Base-by-base conservation (phyloP, 2,329 filamentous ascomycete genomes). In the Acrocalymma vagum region DNA sequence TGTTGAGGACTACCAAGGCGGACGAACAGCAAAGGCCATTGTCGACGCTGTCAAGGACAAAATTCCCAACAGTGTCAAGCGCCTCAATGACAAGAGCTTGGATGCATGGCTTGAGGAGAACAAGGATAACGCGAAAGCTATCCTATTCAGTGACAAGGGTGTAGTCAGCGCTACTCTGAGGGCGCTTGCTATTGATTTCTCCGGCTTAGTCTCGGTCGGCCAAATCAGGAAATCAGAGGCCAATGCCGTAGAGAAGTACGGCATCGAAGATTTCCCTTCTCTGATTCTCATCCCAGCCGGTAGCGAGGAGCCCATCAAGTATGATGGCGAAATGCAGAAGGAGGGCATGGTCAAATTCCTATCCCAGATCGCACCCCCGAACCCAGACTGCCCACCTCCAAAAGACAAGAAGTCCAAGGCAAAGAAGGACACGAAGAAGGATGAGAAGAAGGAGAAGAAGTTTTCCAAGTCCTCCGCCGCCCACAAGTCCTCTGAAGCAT, bases 141-240 rank as follows among this genome's bases (percentile, higher is more conserved):
- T 99, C 22, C 76, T 99, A 3, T 97, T 99, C 72, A 95, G 89
- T 3, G 89, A 96, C 41, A 99, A 97, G 76, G 90, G 91, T 15
- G 86, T 87, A 5, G 93, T 89, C 1, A 93, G 89, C 65, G 83
- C 91, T 9, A 77, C 96, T 16, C 74, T 96, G 51, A 88, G 88
- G 69, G 86, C 90, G 46, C 71, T 97, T 38, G 92, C 94, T 6
- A 90, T 96, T 58, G 94, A 97, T 65, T 99, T 93, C 70, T 78
- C 94, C 17, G 91, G 86, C 23, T 82, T 83, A 40, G 83, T 97
- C 49, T 79, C 81, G 3, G 78, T 99, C 23, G 93, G 84, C 7
- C 93, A 97, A 71, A 81, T 96, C 39, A 84, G 91, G 42, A 80
- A 87, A 73, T 95, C 92, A 71, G 90, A 96, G 70, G 79, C 79